These are phyloP conservation scores for Triglochin maritima DNA, from an alignment of 106 monocot species.

Conservation along the genomic window DNA sequence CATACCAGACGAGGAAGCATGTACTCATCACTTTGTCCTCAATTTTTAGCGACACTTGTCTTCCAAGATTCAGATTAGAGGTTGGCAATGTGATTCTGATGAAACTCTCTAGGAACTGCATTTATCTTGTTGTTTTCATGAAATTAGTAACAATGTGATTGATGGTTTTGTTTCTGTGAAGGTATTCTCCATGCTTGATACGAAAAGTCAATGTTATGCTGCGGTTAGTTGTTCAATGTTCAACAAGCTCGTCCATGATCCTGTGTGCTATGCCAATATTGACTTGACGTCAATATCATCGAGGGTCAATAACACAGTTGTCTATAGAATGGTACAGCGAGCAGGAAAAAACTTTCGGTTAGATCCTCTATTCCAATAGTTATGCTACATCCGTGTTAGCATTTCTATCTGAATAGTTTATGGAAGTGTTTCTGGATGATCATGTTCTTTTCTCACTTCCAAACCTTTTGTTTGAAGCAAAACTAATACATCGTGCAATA, in stretches of 20 bases:
- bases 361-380: constrained; percentile 17
- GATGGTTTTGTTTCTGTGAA: constrained; percentile 8
- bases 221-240: constrained; percentile 63
- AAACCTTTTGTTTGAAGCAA: no score
- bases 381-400: background rate
- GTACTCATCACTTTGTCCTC: background rate
- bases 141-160: background rate
- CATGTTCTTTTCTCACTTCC: no score
- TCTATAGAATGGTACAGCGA: constrained; percentile 63
- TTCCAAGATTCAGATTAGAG: background rate
- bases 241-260: constrained; percentile 50
- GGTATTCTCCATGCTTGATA: constrained; percentile 76
- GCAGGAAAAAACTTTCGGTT: constrained; percentile 61
- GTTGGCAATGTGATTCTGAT: background rate
- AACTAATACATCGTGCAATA: no score
- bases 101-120: no score
- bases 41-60: background rate
- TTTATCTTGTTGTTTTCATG: background rate
- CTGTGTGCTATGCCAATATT: constrained; percentile 64
- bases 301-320: constrained; percentile 46
- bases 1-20: background rate
- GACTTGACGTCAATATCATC: constrained; percentile 38
- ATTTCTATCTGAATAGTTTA: no score
- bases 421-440: no score
- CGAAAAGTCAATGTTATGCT: constrained; percentile 58